Evolutionary conservation across 2,329 filamentous ascomycete species (phyloP).

Genomic region (Aspergillus cejpii): DNA sequence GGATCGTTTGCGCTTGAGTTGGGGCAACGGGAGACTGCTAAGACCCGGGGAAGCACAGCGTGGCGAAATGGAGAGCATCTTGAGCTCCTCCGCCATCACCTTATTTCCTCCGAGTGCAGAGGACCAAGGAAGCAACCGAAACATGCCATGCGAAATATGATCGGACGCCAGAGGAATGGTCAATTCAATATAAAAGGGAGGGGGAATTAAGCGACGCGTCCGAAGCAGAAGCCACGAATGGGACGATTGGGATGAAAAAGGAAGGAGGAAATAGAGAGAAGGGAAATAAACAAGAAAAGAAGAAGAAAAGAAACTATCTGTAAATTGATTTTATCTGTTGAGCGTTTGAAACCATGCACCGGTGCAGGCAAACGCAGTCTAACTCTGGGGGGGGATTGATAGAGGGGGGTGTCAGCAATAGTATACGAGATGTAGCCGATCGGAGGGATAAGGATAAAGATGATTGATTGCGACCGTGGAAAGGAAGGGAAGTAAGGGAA

Average conservation of each 20-base stretch:
- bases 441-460: background rate
- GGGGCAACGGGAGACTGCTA: constrained; percentile 33
- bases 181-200: constrained; percentile 10
- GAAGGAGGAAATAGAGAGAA: background rate
- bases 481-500: constrained; percentile 20
- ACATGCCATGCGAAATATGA: constrained; percentile 44
- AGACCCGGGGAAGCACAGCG: constrained; percentile 29
- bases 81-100: constrained; percentile 40
- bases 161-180: constrained; percentile 10
- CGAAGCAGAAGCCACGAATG: constrained; percentile 2
- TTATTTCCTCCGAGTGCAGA: constrained; percentile 43
- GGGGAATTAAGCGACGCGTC: constrained; percentile 10
- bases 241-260: background rate
- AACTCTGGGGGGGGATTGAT: constrained; percentile 8
- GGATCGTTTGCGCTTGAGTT: constrained; percentile 55
- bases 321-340: constrained; percentile 3
- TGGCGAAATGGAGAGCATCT: constrained; percentile 37
- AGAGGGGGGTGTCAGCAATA: constrained; percentile 6
- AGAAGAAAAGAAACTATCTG: constrained; percentile 1
- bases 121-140: constrained; percentile 44
- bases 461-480: constrained; percentile 14
- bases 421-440: constrained; percentile 15
- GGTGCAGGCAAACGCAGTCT: constrained; percentile 22
- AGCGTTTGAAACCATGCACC: constrained; percentile 13
- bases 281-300: background rate